These are phyloP conservation scores for Auriscalpium orientale DNA, from an alignment of 768 basidiomycete species.

Conservation along the genomic window DNA sequence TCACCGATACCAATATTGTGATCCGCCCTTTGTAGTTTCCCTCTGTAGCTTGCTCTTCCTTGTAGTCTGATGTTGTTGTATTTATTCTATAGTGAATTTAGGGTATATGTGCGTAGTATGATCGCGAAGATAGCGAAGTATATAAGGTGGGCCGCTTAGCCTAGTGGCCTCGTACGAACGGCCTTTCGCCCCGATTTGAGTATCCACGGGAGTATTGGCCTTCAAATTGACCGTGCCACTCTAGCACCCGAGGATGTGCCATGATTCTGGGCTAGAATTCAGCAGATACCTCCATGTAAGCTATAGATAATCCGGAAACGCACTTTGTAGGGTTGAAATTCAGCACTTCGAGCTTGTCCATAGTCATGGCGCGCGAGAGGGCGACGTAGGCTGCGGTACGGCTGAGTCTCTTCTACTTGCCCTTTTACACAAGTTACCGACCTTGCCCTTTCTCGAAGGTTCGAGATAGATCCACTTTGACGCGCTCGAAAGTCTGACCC, in stretches of 20 bases:
- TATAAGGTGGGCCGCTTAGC: background rate
- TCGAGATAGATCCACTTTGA: constrained; percentile 67
- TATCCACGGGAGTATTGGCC: background rate
- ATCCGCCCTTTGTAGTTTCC: background rate
- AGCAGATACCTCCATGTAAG: background rate
- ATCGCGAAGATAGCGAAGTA: background rate
- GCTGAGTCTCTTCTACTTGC: background rate
- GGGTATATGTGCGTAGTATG: too few relatives aligned
- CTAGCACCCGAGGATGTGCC: constrained; percentile 56
- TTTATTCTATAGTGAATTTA: background rate
- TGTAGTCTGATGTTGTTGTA: background rate
- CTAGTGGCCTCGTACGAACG: background rate
- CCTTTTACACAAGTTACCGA: constrained; percentile 16
- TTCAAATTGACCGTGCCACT: constrained; percentile 31
- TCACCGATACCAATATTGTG: background rate
- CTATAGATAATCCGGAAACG: constrained; percentile 13
- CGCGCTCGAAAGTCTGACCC: constrained; percentile 81
- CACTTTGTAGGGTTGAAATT: constrained; percentile 57
- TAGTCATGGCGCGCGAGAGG: constrained; percentile 64
- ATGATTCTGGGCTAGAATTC: constrained; percentile 36
- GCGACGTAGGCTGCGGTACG: constrained; percentile 54
- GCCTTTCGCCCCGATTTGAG: background rate
- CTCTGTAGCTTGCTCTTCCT: background rate
- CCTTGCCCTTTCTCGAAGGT: constrained; percentile 83
- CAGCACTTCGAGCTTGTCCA: constrained; percentile 56